Base-by-base conservation (phyloP, 2,329 filamentous ascomycete genomes). In the Mollisiaceae sp. region DNA sequence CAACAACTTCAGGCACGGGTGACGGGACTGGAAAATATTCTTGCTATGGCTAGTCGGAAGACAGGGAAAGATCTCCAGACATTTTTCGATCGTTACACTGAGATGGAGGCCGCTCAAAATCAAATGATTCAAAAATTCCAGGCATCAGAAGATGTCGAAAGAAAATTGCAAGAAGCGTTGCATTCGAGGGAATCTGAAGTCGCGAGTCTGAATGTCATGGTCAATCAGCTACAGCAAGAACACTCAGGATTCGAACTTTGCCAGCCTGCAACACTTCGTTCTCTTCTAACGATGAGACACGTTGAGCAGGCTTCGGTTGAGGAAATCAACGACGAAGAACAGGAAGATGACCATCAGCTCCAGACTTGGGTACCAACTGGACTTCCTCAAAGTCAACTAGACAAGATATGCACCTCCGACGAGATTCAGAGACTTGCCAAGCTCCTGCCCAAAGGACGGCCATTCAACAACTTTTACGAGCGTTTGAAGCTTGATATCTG, bases 171-270 rank as follows among this genome's bases (percentile, higher is more conserved):
- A 9, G 39, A 63, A 11, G 8, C 9, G 32, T 12, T 57, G 11
- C 39, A 35, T 22, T 18, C 8, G 41, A 32, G 43, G 39, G 32
- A 64, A 11, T 55, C 12, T 6, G 61, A 63, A 35, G 59, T 45
- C 22, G 58, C 27, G 2, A 50, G 24, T 50, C 41, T 61, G 2
- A 41, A 50, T 24, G 59, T 43, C 4, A 41, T 61, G 14, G 59
- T 66, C 18, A 45, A 61, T 15, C 52, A 66, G 47, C 32, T 64
- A n/a, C 38, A 66, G 20, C 57, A 59, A n/a, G 61, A 66, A n/a
- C 24, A 35, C 3, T 57, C 57, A 12, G 39, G 36, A 8, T 20
- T 54, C 3, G 65, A 61, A 18, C 22, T 27, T 5, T 62, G 63
- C 32, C 43, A 59, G 22, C 59, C 59, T 12, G 45, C 52, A 50